Evolutionary conservation across 768 basidiomycete genomes (phyloP).

Genomic region (Rhodotorula babjevae): DNA sequence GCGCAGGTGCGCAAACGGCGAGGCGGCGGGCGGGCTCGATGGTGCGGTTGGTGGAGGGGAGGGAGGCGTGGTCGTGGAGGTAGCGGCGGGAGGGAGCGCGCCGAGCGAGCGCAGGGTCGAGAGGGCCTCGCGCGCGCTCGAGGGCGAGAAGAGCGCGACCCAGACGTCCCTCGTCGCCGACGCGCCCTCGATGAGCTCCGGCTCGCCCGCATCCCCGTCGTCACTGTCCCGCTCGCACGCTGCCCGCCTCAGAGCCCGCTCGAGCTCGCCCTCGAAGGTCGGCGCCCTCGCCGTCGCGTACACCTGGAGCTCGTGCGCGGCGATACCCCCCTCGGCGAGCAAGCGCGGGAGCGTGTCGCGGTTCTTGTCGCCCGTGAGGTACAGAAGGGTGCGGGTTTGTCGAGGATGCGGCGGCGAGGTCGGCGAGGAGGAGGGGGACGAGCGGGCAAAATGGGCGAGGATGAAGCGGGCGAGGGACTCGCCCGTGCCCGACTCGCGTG

Average conservation of each 20-base stretch:
- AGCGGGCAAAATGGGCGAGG: constrained; percentile 46
- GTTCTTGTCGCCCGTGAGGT: constrained; percentile 84
- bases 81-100: neutral
- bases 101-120: neutral
- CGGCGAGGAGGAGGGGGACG: constrained; percentile 52
- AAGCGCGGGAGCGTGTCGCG: constrained; percentile 56
- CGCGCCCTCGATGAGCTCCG: no score
- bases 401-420: neutral
- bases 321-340: neutral
- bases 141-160: neutral
- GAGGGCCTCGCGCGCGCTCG: neutral
- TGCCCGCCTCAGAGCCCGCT: neutral
- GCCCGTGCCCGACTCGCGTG: constrained; percentile 55
- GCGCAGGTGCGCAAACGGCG: neutral
- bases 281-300: neutral
- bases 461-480: constrained; percentile 45
- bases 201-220: neutral
- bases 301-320: neutral
- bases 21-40: neutral
- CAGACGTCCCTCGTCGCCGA: neutral
- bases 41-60: neutral
- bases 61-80: neutral
- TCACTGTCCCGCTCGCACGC: neutral
- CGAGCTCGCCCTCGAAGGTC: neutral
- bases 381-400: constrained; percentile 52